Conservation (phyloP, 1,139 yeast species). For the Suhomyces terraborum region DNA sequence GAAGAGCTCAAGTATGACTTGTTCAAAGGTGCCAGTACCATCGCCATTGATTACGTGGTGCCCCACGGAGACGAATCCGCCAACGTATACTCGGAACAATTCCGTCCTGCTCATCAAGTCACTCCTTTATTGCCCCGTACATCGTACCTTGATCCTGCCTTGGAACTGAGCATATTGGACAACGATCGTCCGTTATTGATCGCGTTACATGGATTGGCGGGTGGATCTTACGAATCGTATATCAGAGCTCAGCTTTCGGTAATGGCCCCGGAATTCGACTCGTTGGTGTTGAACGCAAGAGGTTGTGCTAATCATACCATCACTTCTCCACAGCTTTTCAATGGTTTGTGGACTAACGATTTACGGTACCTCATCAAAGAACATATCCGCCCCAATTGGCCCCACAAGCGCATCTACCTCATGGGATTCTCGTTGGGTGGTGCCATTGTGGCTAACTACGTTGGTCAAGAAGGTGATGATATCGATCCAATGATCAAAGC, state of each 20-base stretch:
- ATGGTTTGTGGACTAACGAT: constrained; percentile 66
- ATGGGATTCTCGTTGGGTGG: constrained; percentile 72
- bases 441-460: constrained; percentile 70
- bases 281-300: constrained; percentile 56
- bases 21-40: constrained; percentile 45
- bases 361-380: constrained; percentile 54
- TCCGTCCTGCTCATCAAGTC: constrained; percentile 38
- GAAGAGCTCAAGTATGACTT: constrained; percentile 40
- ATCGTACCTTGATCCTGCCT: constrained; percentile 37
- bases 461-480: constrained; percentile 66
- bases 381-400: constrained; percentile 47
- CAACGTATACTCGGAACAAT: constrained; percentile 27
- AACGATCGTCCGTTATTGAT: constrained; percentile 54
- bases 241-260: constrained; percentile 46
- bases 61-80: constrained; percentile 10
- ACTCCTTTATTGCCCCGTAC: constrained; percentile 47
- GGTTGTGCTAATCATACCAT: constrained; percentile 63
- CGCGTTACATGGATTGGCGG: constrained; percentile 61
- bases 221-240: constrained; percentile 63
- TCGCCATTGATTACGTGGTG: constrained; percentile 45
- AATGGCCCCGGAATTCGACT: constrained; percentile 48
- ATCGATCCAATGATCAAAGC: constrained; percentile 43
- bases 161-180: constrained; percentile 32
- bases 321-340: constrained; percentile 59
- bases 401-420: constrained; percentile 51